Base-by-base conservation (phyloP, 2,329 filamentous ascomycete species). In the Hymenoscyphus scutula region DNA sequence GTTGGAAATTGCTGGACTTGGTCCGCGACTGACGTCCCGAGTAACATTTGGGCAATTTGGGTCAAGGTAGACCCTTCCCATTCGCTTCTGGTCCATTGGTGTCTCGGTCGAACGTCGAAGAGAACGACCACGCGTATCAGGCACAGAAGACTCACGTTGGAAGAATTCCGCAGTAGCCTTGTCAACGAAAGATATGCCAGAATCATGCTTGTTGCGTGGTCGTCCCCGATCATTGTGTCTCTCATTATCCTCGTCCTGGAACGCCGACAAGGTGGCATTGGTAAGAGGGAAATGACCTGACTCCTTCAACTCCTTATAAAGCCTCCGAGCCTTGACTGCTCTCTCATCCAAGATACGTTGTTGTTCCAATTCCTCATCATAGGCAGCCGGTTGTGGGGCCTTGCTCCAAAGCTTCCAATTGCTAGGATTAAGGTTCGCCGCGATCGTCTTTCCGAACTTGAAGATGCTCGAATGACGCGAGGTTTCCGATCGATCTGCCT, bases 251-350 rank as follows among this genome's bases (percentile, higher is more conserved):
- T 29, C 41, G 10, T 51, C 56, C 5, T 29, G 23, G 27, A 38
- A 51, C 4, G 38, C 27, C 10, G 38, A 29, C 23, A 58, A 25
- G n/a, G 27, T 58, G 17, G 56, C 56, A 53, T 54, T 59, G 8
- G 58, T 54, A 53, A 74, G 70, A 25, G 71, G 58, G 48, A 74
- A 72, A 62, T 81, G 81, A 10, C 82, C 82, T 6, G 77, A 74
- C 60, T 76, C 75, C 74, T 85, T 85, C 66, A 85, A 73, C 70
- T 84, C 79, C 13, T 79, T 78, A 69, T 85, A 85, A 2, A 77
- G 78, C 61, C 76, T 76, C 68, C 83, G 79, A 0, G 80, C 81
- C 66, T 78, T 80, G 13, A 72, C 76, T 62, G 78, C 76, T 56
- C 76, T 71, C 59, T 77, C 74, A 41, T 74, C 72, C 60, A 82